Base-by-base conservation (phyloP, 495 filamentous ascomycete genomes). In the Trichocladium antarcticum region DNA sequence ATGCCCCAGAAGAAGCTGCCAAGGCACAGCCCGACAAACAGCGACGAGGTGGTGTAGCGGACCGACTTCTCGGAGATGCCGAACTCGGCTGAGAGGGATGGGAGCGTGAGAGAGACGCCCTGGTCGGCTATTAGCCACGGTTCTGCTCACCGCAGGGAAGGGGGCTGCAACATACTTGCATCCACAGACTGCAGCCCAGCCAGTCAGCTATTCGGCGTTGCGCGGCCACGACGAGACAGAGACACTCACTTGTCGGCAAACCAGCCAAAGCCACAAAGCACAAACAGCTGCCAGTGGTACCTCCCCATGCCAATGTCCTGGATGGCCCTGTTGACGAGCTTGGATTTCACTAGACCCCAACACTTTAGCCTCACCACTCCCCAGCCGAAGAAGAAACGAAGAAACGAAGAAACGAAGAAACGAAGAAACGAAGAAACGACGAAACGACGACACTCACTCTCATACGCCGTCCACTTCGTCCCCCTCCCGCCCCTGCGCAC, bases 251-350 rank as follows among this genome's bases (percentile, higher is more conserved):
- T 78, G 53, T 78, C 75, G 1, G 72, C 72, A 60, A 75, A 74
- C 77, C 76, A 90, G 14, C 85, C 87, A 65, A 87, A 90, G 0
- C 87, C 87, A 52, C 84, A 87, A 0, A 94, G 73, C 40, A 80
- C 71, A 63, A 94, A 92, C 11, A 92, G 66, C 56, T 85, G 74
- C 85, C 83, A 90, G 58, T 94, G 85, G 56, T 92, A 94, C 29
- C 74, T 72, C 36, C 87, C 87, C 82, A 90, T 92, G 6, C 87
- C 87, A 54, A 92, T 89, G 61, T 90, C 87, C 49, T 85, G 82
- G 45, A 87, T 80, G 3, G 83, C 83, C 45, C 78, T 76, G 62
- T 87, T 89, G 48, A 88, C 76, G 42, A 82, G 69, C 47, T 78
- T 75, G 0, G 69, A 72, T 59, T 75, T 77, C 54, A 77, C 73